Base-by-base conservation (phyloP, 225 moss, liverwort and hornwort genomes). In the Asterella californica region DNA sequence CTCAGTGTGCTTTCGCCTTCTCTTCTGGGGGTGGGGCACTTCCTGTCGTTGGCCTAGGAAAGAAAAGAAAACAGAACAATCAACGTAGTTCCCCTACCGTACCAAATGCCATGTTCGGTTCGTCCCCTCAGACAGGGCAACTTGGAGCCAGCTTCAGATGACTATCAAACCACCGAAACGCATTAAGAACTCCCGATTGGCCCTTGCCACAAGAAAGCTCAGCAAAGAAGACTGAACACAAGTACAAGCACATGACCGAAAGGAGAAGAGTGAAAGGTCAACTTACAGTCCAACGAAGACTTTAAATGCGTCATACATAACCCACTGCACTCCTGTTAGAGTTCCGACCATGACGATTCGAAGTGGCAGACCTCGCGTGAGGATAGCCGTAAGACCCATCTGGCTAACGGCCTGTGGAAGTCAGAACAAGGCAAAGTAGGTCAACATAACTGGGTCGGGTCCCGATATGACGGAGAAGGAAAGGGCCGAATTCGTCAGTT, bases 261-360 rank as follows among this genome's bases (percentile, higher is more conserved):
- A 74, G 42, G 10, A 50, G 49, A 6, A 57, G 9, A 33, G 34
- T 38, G 52, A 37, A 30, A 49, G 7, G 49, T 6, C 59, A 67
- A 87, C 87, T 88, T 83, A 88, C 87, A 88, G 59, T 74, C 87
- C 87, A 79, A 88, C 87, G 83, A 85, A 88, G 67, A 88, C 85
- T 72, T 88, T 88, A 80, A 88, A 88, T 25, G 87, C 87, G 67
- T 88, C 87, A 79, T 97, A 97, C 0, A 97, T 92, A 36, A 93
- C 94, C 96, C 94, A 97, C 85, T 97, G 96, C 0, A 91, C 94
- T 85, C 93, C 92, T 10, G 93, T 97, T 10, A 96, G 89, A 25
- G 96, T 96, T 53, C 96, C 94, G 81, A 97, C 81, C 94, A 97
- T 97, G 0, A 97, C 69, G 59, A 97, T 94, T 70, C 90, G 88